These are phyloP conservation scores for Corchorus olitorius DNA, from an alignment of 345 rosid species.

Conservation along the genomic window DNA sequence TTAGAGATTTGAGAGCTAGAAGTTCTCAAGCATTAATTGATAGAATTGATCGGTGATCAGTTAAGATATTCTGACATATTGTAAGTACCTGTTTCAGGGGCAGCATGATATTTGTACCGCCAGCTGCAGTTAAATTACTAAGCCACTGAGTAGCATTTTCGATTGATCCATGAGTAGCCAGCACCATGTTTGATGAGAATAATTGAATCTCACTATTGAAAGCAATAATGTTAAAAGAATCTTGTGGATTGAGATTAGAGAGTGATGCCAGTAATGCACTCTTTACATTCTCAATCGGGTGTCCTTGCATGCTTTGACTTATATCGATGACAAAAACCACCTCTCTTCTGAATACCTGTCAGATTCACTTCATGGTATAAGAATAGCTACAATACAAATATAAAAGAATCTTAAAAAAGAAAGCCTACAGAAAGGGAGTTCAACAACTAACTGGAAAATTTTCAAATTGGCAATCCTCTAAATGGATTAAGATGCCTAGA, in stretches of 20 bases:
- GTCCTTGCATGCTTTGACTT: conserved; percentile 87
- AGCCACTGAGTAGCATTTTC: conserved; percentile 70
- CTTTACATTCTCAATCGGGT: conserved; percentile 62
- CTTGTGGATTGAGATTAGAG: conserved; percentile 53
- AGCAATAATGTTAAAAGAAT: conserved; percentile 84
- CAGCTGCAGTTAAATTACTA: conserved; percentile 50
- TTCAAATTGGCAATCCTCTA: too few relatives aligned
- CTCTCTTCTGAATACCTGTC: conserved; percentile 70
- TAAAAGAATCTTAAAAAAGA: neutral
- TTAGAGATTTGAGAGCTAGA: neutral
- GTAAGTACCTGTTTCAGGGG: conserved; percentile 65
- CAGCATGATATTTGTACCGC: conserved; percentile 70
- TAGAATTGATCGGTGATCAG: conserved; percentile 12
- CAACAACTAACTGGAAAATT: neutral
- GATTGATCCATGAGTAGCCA: conserved; percentile 55
- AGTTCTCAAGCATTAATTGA: conserved; percentile 41
- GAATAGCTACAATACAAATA: neutral
- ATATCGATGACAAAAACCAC: conserved; percentile 76
- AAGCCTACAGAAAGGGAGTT: neutral
- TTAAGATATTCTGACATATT: conserved; percentile 34
- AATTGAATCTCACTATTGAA: conserved; percentile 65
- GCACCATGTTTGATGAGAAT: conserved; percentile 72
- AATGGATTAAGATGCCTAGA: neutral
- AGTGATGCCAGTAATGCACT: conserved; percentile 59
- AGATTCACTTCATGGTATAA: conserved; percentile 21